Evolutionary conservation across 257 asterid genomes (phyloP).

Genomic region (Mentha longifolia): DNA sequence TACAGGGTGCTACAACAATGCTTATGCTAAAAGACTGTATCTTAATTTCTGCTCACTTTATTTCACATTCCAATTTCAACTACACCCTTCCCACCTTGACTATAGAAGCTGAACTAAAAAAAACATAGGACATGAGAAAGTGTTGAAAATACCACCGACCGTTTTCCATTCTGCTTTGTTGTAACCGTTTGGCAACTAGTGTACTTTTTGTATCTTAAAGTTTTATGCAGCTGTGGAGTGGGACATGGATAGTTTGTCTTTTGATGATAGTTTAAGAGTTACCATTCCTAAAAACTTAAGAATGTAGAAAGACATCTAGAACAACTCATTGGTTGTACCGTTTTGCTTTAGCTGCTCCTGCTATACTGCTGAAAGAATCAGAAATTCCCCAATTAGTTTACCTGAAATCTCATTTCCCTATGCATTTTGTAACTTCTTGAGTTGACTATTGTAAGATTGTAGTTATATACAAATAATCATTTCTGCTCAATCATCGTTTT

Average conservation of each 20-base stretch:
- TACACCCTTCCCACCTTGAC: neutral
- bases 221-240: neutral
- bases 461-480: neutral
- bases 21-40: constrained; percentile 13
- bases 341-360: constrained; percentile 20
- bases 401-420: constrained; percentile 27
- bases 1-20: constrained; percentile 2
- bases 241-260: constrained; percentile 16
- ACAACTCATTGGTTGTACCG: neutral
- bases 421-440: neutral
- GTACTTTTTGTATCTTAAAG: neutral
- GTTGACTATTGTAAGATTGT: neutral
- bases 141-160: constrained; percentile 1
- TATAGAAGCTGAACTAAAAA: constrained; percentile 8
- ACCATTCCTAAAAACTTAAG: constrained; percentile 6
- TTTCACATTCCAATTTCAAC: neutral
- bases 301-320: constrained; percentile 16
- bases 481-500: constrained; percentile 11
- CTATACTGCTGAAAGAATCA: constrained; percentile 16
- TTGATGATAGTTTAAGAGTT: neutral
- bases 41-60: neutral
- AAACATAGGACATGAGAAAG: neutral
- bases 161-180: neutral
- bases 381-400: neutral
- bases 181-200: neutral